A percentile compares a stretch with the other conserved stretches of the same genome.
Conservation (phyloP, 2,329 filamentous ascomycete species). For the Reticulascus tulasneorum region DNA sequence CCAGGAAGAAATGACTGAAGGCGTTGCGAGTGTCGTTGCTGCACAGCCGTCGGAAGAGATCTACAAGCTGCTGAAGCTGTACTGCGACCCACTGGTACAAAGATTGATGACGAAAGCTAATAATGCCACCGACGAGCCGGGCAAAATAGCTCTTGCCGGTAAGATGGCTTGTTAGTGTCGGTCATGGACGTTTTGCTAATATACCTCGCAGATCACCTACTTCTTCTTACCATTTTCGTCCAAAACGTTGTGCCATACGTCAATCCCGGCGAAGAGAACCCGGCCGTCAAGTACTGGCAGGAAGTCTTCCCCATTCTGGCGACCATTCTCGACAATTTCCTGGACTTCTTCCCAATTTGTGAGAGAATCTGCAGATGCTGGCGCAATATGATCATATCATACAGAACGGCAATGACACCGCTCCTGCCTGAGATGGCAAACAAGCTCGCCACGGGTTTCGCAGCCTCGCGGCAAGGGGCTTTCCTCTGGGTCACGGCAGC, state of each 20-base stretch:
- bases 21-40: conserved; percentile 86
- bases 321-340: conserved; percentile 83
- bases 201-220: conserved; percentile 67
- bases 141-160: conserved; percentile 83
- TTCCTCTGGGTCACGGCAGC: conserved; percentile 98
- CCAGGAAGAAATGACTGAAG: conserved; percentile 94
- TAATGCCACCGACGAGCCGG: conserved; percentile 74
- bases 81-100: conserved; percentile 85
- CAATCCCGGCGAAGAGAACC: conserved; percentile 69
- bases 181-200: conserved; percentile 13
- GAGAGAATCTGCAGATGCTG: conserved; percentile 93
- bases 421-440: conserved; percentile 82
- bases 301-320: conserved; percentile 87
- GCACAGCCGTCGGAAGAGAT: conserved; percentile 77
- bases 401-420: conserved; percentile 82
- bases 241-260: conserved; percentile 74
- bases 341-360: conserved; percentile 80
- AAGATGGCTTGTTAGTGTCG: conserved; percentile 21
- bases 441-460: conserved; percentile 82
- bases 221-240: conserved; percentile 87
- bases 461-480: conserved; percentile 82
- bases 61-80: conserved; percentile 83
- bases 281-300: conserved; percentile 92
- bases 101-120: conserved; percentile 85
- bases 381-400: conserved; percentile 95